A percentile compares a stretch with the other conserved stretches of the same genome.
Evolutionary conservation across 139 green algal genomes (phyloP).

Genomic region (Volvox reticuliferus): DNA sequence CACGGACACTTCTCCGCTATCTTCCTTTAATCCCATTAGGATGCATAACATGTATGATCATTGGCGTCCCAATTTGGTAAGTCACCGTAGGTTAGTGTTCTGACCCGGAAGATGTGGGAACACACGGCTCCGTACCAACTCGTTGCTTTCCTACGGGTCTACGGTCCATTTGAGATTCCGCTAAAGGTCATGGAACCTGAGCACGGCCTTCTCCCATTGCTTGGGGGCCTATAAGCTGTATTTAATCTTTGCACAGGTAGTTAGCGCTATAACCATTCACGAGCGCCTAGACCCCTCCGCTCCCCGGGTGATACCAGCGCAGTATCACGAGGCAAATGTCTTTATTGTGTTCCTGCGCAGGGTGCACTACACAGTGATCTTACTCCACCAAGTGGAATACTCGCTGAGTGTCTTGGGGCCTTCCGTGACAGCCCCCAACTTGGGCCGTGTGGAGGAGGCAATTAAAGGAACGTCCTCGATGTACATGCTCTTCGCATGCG

Average conservation of each 20-base stretch:
- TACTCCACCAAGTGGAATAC: conserved; percentile 8
- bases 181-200: no score
- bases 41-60: conserved; percentile 36
- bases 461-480: conserved; percentile 5
- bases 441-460: neutral
- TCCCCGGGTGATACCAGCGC: no score
- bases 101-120: neutral
- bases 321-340: no score
- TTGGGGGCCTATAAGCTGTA: no score
- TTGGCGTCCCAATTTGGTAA: conserved; percentile 33
- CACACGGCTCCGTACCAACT: neutral
- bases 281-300: no score
- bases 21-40: conserved; percentile 3
- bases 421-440: neutral
- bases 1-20: neutral
- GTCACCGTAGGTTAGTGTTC: no score
- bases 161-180: no score
- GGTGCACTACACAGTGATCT: conserved; percentile 13
- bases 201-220: no score
- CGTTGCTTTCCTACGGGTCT: no score
- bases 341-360: neutral
- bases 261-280: no score
- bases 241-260: no score
- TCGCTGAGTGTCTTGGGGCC: neutral
- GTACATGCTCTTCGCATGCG: conserved; percentile 35